Evolutionary conservation across 2,329 filamentous ascomycete species (phyloP), one percentile per base, ranked within the genome.

Genomic region (Ophiostoma australiae): DNA sequence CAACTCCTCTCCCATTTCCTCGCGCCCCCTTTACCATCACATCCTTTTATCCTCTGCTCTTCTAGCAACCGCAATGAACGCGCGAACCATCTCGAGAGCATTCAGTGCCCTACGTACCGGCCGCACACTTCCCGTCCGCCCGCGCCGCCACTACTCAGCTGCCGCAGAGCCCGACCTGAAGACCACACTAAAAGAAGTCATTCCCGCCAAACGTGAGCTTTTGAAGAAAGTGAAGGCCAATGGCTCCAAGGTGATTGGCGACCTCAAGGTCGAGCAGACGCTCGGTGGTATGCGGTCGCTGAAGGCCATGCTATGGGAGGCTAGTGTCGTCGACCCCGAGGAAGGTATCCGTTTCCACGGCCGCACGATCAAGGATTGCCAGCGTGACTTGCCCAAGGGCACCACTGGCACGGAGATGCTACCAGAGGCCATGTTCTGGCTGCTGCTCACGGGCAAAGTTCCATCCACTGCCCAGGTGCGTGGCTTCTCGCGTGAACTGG

Each of bases 361-460:
- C 79, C 91, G 91, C 78, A 97, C 94, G 74, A 99, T 99, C 85
- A 97, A 97, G 83, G 94, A 99, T 79, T 99, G 95, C 84, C 95
- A 98, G 80, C 88, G 90, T 76, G 90, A 93, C 80, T 89, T 98
- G 20, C 94, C 95, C 79, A 98, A 97, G 85, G 95, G 94, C 76
- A 93, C 87, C 72, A 88, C 91, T 2, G 93, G 94, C 77, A 96
- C 93, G 6, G 94, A 98, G 83, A 99, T 98, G 95, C 87, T 98
- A 15, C 95, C 95, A 67, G 95, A 99, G 82, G 90, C 94, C 81
- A 99, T 99, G 95, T 99, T 99, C 86, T 99, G 95, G 95, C 89
- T 98, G 61, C 89, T 99, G 69, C 85, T 99, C 76, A 99, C 95
- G 11, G 95, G 95, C 72, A 87, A 96, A 81, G 91, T 98, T 31